Evolutionary conservation across 495 filamentous ascomycete genomes (phyloP).

Genomic region (Xylaria intraflava): DNA sequence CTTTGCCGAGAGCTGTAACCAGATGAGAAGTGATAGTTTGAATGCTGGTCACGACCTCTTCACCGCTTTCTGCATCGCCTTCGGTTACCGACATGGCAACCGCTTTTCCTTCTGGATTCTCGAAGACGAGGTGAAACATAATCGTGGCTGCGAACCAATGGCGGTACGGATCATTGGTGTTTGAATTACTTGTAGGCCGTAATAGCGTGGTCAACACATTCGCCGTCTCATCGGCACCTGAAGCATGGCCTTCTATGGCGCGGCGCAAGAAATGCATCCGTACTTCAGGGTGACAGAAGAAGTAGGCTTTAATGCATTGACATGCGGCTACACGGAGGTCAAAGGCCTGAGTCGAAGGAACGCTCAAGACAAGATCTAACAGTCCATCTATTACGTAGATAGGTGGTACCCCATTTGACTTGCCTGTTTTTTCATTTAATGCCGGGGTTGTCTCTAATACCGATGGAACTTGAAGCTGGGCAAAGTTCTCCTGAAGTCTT

Average conservation of each 20-base stretch:
- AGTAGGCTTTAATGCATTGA: slow-evolving; percentile 88
- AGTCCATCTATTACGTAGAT: slow-evolving; percentile 91
- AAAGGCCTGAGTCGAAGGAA: slow-evolving; percentile 58
- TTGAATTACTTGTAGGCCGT: slow-evolving; percentile 48
- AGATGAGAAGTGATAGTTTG: slow-evolving; percentile 80
- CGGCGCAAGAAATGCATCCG: slow-evolving; percentile 76
- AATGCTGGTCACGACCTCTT: slow-evolving; percentile 93
- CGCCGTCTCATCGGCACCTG: slow-evolving; percentile 75
- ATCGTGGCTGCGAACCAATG: slow-evolving; percentile 89
- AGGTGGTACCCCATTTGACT: slow-evolving; percentile 45
- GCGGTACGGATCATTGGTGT: slow-evolving; percentile 75
- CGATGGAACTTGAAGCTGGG: slow-evolving; percentile 67
- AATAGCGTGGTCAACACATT: slow-evolving; percentile 84
- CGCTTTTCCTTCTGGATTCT: slow-evolving; percentile 71
- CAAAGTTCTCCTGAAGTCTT: slow-evolving; percentile 75
- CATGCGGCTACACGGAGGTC: slow-evolving; percentile 79
- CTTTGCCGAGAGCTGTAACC: slow-evolving; percentile 63
- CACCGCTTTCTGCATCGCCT: slow-evolving; percentile 81
- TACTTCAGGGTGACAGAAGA: slow-evolving; percentile 70
- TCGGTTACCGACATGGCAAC: slow-evolving; percentile 77
- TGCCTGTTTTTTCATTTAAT: slow-evolving; percentile 35
- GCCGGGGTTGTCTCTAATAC: slow-evolving; percentile 40
- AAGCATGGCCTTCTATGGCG: slow-evolving; percentile 80
- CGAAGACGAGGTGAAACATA: slow-evolving; percentile 81
- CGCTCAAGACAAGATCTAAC: slow-evolving; percentile 75